Conservation (phyloP, 2,329 filamentous ascomycete genomes). For the Beauveria medogensis region DNA sequence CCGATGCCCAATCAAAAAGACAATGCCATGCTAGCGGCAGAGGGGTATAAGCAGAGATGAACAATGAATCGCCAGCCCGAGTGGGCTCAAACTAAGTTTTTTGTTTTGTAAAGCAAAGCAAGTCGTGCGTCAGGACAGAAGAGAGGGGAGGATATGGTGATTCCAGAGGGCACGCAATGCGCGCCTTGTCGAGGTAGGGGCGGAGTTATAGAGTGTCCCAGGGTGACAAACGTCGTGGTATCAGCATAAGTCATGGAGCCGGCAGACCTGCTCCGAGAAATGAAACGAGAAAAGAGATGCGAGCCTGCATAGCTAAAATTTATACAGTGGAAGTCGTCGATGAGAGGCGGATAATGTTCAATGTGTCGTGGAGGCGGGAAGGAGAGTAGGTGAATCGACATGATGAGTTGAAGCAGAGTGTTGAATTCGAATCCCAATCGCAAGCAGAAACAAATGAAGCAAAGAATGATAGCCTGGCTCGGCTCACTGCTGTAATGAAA, state of each 20-base stretch:
- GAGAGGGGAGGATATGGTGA: slow-evolving; percentile 5
- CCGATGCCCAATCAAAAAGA: slow-evolving; percentile 6
- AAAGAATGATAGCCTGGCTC: slow-evolving; percentile 7
- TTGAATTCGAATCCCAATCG: background rate
- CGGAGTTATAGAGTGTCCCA: slow-evolving; percentile 4
- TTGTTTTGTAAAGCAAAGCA: slow-evolving; percentile 8
- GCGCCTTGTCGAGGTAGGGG: slow-evolving; percentile 7
- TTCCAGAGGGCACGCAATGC: slow-evolving; percentile 6
- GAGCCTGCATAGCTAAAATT: slow-evolving; percentile 6
- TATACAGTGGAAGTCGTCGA: slow-evolving; percentile 10
- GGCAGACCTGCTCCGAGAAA: slow-evolving; percentile 6
- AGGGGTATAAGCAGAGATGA: slow-evolving; percentile 12
- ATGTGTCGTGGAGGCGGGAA: slow-evolving; percentile 16
- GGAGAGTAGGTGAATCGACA: slow-evolving; percentile 12
- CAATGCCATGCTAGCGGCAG: slow-evolving; percentile 7
- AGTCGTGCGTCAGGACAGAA: slow-evolving; percentile 7
- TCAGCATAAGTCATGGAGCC: slow-evolving; percentile 11
- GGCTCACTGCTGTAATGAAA: slow-evolving; percentile 11
- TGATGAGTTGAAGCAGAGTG: background rate
- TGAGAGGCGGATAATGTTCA: slow-evolving; percentile 14
- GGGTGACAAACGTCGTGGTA: slow-evolving; percentile 9
- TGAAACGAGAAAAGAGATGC: slow-evolving; percentile 5
- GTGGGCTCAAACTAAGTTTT: slow-evolving; percentile 5
- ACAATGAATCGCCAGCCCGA: background rate
- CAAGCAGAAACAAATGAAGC: slow-evolving; percentile 4